Percentiles rank a stretch among this genome's conserved stretches.
Evolutionary conservation across 768 basidiomycete species (phyloP).

Genomic region (Tricholoma sp.): DNA sequence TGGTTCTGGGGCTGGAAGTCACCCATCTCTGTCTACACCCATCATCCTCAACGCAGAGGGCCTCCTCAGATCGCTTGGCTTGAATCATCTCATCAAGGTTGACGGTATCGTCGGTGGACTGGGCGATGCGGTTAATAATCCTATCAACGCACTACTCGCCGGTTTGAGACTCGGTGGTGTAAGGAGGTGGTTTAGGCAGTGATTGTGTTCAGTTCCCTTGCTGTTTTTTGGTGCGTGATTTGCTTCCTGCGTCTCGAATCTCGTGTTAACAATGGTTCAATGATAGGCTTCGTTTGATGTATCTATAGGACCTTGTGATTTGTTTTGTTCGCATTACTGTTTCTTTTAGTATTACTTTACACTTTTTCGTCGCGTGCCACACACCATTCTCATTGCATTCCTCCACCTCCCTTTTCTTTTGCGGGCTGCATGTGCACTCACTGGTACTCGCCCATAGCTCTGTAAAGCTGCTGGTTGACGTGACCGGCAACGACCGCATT

Average conservation of each 20-base stretch:
- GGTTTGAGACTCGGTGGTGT: slow-evolving; percentile 9
- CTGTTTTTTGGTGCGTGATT: neutral
- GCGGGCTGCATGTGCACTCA: neutral
- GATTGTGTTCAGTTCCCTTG: neutral
- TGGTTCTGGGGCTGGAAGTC: neutral
- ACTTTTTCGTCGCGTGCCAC: neutral
- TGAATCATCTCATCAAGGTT: slow-evolving; percentile 6
- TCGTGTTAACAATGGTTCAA: neutral
- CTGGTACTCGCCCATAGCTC: neutral
- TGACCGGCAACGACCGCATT: no score
- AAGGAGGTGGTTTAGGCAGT: slow-evolving; percentile 7
- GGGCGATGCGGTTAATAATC: neutral
- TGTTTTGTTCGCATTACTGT: neutral
- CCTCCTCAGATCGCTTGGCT: slow-evolving; percentile 12
- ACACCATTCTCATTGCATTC: neutral
- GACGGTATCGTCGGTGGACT: slow-evolving; percentile 10
- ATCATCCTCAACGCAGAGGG: slow-evolving; percentile 13
- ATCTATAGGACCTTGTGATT: slow-evolving; percentile 1
- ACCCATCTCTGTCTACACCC: neutral
- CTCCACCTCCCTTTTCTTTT: neutral
- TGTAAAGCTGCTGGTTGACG: no score
- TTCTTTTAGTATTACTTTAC: neutral
- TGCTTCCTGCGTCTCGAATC: neutral
- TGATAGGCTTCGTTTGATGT: slow-evolving; percentile 1
- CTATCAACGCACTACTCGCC: slow-evolving; percentile 8